These are phyloP conservation scores for Castanea crenata DNA, from an alignment of 306 rosid species.

Conservation along the genomic window DNA sequence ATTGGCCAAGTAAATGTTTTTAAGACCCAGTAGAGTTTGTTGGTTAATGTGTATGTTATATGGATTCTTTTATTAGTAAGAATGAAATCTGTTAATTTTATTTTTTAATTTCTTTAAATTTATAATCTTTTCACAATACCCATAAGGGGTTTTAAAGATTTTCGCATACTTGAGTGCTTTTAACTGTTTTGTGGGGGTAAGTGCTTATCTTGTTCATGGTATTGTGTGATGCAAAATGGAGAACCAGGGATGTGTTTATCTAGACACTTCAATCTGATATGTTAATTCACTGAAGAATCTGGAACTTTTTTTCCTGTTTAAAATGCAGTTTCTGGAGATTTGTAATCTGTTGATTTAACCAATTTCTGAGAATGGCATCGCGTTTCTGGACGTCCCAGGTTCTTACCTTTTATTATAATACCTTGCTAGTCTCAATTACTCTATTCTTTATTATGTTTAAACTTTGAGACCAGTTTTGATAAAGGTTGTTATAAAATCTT, in stretches of 20 bases:
- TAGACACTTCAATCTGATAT: neutral
- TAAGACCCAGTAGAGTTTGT: neutral
- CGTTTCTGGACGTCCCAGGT: conserved; percentile 27
- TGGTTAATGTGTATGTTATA: no score
- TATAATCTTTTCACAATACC: neutral
- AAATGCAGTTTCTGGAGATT: neutral
- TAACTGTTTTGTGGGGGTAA: neutral
- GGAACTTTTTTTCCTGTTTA: neutral
- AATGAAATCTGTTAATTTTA: no score
- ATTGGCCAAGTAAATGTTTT: neutral
- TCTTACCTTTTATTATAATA: neutral
- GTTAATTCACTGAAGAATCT: neutral
- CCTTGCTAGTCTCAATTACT: neutral
- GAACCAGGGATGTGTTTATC: neutral
- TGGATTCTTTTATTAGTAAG: no score
- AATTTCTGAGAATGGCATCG: conserved; percentile 28
- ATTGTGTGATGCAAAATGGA: neutral
- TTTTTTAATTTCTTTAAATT: neutral
- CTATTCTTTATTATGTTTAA: neutral
- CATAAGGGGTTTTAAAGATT: neutral
- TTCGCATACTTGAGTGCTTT: neutral
- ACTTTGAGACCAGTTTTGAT: neutral
- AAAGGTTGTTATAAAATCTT: neutral
- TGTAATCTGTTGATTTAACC: neutral
- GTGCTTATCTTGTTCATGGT: neutral